Evolutionary conservation across 495 filamentous ascomycete genomes (phyloP).

Genomic region (Astrothelium subdiscretum): DNA sequence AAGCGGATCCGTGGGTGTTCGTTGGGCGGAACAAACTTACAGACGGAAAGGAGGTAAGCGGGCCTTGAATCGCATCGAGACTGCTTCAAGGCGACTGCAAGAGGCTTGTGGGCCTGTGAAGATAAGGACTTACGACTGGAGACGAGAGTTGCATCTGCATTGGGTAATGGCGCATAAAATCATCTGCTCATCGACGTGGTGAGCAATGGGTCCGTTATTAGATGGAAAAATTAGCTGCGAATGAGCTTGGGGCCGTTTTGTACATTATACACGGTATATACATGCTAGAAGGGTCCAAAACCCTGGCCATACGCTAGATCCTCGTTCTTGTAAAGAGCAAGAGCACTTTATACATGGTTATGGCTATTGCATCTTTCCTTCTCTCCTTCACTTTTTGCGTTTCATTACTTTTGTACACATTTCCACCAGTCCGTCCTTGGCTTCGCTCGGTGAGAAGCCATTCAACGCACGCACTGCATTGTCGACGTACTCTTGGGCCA

Average conservation of each 20-base stretch:
- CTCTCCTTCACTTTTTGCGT: constrained; percentile 54
- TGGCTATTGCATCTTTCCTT: neutral
- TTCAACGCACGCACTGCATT: constrained; percentile 75
- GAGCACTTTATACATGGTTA: neutral
- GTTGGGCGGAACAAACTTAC: neutral
- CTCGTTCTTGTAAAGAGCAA: neutral
- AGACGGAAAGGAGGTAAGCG: neutral
- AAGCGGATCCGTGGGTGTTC: neutral
- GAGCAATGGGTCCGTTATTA: neutral
- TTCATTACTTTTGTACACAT: constrained; percentile 90
- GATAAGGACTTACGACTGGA: neutral
- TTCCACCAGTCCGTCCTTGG: constrained; percentile 78
- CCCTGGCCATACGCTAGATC: too few relatives aligned
- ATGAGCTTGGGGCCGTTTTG: neutral
- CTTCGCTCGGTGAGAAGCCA: constrained; percentile 79
- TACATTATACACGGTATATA: neutral
- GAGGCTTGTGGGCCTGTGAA: too few relatives aligned
- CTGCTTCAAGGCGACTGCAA: neutral
- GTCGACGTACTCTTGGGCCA: constrained; percentile 83
- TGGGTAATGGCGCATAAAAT: neutral
- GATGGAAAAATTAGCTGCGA: neutral
- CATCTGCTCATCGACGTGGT: neutral
- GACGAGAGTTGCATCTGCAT: neutral
- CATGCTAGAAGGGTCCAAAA: too few relatives aligned
- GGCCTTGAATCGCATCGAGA: neutral